phyloP scores from a whole-genome alignment of 352 stramenopile genomes.

The Phytophthora chlamydospora region DNA sequence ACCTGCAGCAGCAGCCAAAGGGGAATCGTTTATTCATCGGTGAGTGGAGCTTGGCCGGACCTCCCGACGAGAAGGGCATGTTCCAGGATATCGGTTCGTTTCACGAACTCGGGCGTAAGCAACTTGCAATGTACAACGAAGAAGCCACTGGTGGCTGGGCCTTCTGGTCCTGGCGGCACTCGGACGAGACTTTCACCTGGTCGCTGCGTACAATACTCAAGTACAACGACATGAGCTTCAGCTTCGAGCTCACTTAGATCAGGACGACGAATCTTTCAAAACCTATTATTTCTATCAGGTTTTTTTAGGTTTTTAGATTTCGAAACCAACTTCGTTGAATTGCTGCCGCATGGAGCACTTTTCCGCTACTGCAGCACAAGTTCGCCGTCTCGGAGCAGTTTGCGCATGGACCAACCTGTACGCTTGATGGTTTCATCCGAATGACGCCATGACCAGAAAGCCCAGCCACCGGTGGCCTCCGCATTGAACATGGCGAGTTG shows the following conservation, averaged over 20 bases:
- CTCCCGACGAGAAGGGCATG: conserved; percentile 21
- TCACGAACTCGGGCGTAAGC: conserved; percentile 31
- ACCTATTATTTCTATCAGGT: too few species aligned
- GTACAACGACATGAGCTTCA: too few species aligned
- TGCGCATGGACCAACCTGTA: conserved; percentile 40
- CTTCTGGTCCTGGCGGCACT: conserved; percentile 59
- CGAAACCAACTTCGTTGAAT: too few species aligned
- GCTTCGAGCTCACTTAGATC: too few species aligned
- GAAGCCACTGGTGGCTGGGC: conserved; percentile 35
- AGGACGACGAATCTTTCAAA: too few species aligned
- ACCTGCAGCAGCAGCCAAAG: conserved; percentile 9
- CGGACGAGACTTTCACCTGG: conserved; percentile 38
- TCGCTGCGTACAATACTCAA: too few species aligned
- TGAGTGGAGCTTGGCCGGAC: conserved; percentile 57
- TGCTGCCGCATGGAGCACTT: too few species aligned
- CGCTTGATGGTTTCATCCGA: conserved; percentile 40
- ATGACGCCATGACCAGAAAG: conserved; percentile 57
- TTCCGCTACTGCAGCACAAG: conserved; percentile 10
- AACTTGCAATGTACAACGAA: conserved; percentile 36
- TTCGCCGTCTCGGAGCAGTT: conserved; percentile 24
- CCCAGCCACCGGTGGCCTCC: conserved; percentile 31
- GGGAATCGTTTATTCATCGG: conserved; percentile 38
- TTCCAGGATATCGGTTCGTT: conserved; percentile 33
- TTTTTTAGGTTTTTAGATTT: too few species aligned
- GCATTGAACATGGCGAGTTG: conserved; percentile 39